Conservation (phyloP, 1,284 basidiomycete species). For the Austropuccinia psidii region DNA sequence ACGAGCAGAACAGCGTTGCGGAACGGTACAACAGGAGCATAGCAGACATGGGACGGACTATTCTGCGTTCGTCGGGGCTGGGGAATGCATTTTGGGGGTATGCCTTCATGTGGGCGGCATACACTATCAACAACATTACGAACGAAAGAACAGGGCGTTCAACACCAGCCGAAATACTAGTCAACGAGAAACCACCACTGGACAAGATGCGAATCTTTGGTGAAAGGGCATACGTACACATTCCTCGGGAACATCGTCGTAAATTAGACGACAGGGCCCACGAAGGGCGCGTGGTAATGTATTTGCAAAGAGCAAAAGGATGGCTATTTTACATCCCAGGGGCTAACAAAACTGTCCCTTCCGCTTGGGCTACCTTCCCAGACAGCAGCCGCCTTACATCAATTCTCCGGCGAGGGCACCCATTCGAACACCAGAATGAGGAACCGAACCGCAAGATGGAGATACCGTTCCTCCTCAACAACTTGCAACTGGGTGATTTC, state of each 20-base stretch:
- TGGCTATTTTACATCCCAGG: constrained; percentile 6
- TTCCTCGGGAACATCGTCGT: too few species aligned
- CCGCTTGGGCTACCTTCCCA: too few species aligned
- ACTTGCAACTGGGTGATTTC: too few species aligned
- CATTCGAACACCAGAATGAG: too few species aligned
- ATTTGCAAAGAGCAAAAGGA: constrained; percentile 8
- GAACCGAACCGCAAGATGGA: too few species aligned
- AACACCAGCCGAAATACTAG: constrained; percentile 2
- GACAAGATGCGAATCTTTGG: constrained; percentile 9
- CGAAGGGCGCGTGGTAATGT: neutral
- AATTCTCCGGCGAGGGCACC: too few species aligned
- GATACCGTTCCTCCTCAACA: too few species aligned
- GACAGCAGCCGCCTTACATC: too few species aligned
- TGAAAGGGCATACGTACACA: constrained; percentile 10
- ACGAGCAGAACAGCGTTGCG: constrained; percentile 20
- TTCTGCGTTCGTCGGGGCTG: neutral
- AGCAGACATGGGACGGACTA: neutral
- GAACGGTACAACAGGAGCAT: constrained; percentile 10
- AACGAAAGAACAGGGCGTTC: constrained; percentile 5
- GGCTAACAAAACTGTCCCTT: too few species aligned
- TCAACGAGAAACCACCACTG: neutral
- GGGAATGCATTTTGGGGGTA: constrained; percentile 9
- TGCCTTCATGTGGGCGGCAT: constrained; percentile 1
- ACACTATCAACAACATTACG: neutral
- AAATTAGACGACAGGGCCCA: neutral